Conservation (phyloP, 2,329 filamentous ascomycete species). For the Orbilia blumenaviensis region DNA sequence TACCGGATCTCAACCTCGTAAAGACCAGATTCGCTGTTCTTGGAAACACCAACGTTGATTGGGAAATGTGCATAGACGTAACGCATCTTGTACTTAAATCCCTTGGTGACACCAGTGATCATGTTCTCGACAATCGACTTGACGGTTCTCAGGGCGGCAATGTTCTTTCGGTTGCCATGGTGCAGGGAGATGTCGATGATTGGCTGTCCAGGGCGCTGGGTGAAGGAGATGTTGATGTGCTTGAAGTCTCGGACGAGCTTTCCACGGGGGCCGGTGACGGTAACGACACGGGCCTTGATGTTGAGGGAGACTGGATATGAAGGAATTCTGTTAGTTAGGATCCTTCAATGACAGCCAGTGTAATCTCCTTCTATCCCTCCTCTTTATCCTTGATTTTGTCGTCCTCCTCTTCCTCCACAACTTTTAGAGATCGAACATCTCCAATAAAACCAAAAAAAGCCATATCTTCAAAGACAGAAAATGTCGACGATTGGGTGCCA, state of each 20-base stretch:
- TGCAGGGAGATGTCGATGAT: slow-evolving; percentile 97
- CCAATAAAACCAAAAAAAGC: slow-evolving; percentile 56
- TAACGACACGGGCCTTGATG: slow-evolving; percentile 97
- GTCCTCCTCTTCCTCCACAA: slow-evolving; percentile 29
- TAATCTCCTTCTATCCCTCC: neutral
- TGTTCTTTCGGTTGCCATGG: slow-evolving; percentile 97
- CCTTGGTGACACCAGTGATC: slow-evolving; percentile 97
- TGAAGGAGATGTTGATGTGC: slow-evolving; percentile 96
- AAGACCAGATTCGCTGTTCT: slow-evolving; percentile 88
- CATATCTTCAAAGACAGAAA: slow-evolving; percentile 51
- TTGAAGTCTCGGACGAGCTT: slow-evolving; percentile 97
- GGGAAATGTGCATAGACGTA: slow-evolving; percentile 99
- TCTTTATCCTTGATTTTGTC: slow-evolving; percentile 6
- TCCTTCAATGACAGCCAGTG: neutral
- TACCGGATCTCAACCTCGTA: slow-evolving; percentile 97
- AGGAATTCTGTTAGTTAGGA: slow-evolving; percentile 60
- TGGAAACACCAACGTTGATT: slow-evolving; percentile 99
- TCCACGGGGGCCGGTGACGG: slow-evolving; percentile 96
- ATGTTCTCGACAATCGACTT: slow-evolving; percentile 98
- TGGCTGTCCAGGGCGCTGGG: slow-evolving; percentile 74
- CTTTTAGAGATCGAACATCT: slow-evolving; percentile 5
- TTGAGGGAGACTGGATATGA: slow-evolving; percentile 82
- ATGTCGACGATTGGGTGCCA: slow-evolving; percentile 60
- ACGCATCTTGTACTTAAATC: slow-evolving; percentile 99
- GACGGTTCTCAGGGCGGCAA: slow-evolving; percentile 97